Conservation (phyloP, 2,329 filamentous ascomycete species). For the Talaromyces sp. region DNA sequence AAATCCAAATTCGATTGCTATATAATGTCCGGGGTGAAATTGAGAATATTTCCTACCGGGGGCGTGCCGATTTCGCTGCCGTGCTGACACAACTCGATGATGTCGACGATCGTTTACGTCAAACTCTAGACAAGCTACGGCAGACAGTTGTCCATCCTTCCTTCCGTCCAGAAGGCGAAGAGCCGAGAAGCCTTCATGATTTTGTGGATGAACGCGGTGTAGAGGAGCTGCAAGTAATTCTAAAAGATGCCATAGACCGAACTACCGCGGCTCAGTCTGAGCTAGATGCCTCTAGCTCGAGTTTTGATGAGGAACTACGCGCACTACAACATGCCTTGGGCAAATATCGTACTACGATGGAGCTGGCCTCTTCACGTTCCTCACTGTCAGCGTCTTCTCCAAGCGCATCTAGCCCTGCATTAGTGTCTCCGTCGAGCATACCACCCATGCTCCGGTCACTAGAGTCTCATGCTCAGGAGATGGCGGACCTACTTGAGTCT, state of each 20-base stretch:
- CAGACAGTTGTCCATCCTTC: slow-evolving; percentile 58
- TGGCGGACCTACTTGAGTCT: slow-evolving; percentile 76
- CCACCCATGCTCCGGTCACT: slow-evolving; percentile 59
- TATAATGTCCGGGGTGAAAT: slow-evolving; percentile 44
- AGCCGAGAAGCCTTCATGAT: slow-evolving; percentile 59
- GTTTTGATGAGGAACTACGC: slow-evolving; percentile 72
- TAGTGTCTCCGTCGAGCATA: slow-evolving; percentile 43
- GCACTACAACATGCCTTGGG: slow-evolving; percentile 59
- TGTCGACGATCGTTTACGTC: slow-evolving; percentile 56
- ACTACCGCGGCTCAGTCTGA: slow-evolving; percentile 60
- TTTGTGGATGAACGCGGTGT: slow-evolving; percentile 65
- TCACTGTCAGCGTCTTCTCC: slow-evolving; percentile 34
- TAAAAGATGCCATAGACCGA: slow-evolving; percentile 60
- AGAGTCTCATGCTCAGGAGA: slow-evolving; percentile 71
- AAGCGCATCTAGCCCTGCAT: slow-evolving; percentile 31
- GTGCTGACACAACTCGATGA: slow-evolving; percentile 57
- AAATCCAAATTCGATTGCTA: slow-evolving; percentile 45
- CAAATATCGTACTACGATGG: slow-evolving; percentile 38
- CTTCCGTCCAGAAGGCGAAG: slow-evolving; percentile 49
- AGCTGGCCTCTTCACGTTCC: slow-evolving; percentile 37
- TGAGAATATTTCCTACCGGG: slow-evolving; percentile 41
- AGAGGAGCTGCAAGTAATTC: slow-evolving; percentile 53
- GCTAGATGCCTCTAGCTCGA: slow-evolving; percentile 52
- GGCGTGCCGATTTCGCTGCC: slow-evolving; percentile 45
- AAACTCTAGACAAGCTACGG: slow-evolving; percentile 54